A percentile compares a stretch with the other conserved stretches of the same genome.
Conservation (phyloP, 2,329 filamentous ascomycete species). For the Pseudocercospora pini-densiflorae region DNA sequence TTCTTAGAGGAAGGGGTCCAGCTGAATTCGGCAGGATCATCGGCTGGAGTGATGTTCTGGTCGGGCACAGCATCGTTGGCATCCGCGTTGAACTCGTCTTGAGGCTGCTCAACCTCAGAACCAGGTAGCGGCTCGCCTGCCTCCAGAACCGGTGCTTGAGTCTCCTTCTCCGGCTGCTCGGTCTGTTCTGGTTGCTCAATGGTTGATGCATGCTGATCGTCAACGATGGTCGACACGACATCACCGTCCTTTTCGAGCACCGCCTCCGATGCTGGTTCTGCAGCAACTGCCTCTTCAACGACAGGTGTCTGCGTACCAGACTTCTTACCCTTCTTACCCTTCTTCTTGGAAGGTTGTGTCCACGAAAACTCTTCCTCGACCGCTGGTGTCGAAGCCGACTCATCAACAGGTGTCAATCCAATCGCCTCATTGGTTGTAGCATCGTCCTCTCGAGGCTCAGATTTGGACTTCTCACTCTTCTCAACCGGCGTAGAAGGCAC, state of each 20-base stretch:
- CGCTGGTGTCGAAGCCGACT: neutral
- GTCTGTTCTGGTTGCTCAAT: neutral
- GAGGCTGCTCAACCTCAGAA: neutral
- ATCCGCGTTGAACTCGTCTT: neutral
- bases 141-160: neutral
- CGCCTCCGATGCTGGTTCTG: neutral
- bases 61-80: neutral
- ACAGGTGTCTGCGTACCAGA: neutral
- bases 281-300: neutral
- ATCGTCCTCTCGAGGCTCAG: neutral
- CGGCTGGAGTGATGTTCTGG: neutral
- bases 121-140: neutral
- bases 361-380: constrained; percentile 10
- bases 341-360: constrained; percentile 23
- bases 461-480: neutral
- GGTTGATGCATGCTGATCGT: neutral
- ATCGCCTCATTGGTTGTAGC: neutral
- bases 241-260: neutral
- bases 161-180: neutral
- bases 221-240: neutral
- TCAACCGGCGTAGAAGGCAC: neutral
- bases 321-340: constrained; percentile 8
- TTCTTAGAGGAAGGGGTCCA: no score
- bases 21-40: neutral
- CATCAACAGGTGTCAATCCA: neutral